Base-by-base conservation (phyloP, 108 stramenopile genomes). In the Skeletonema costatum region DNA sequence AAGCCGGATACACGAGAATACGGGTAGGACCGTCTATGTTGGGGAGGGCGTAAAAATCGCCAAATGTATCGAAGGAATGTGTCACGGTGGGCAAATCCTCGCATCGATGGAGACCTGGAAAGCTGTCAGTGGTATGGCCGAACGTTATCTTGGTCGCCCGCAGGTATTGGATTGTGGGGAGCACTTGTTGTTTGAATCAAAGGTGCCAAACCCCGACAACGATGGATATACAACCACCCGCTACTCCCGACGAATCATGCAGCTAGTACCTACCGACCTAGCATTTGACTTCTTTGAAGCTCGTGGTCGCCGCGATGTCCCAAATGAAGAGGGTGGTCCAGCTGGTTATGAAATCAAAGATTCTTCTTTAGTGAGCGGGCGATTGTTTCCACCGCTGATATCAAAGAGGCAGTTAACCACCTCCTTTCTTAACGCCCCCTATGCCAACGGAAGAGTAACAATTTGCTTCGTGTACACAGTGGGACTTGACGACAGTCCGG, bases 61-160 rank as follows among this genome's bases (percentile, higher is more conserved):
- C 66, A 78, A 83, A 41, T 25, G 72, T 4, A 60, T 78, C 31
- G 77, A 78, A 42, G 48, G 73, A 7, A 58, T 83, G 72, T 74
- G 73, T 64, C 73, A 78, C 35, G 82, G 82, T 31, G 82, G 82
- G 32, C 82, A 83, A 60, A 83, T 83, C 30, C 51, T 82, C 44
- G 71, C 76, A 13, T 77, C 81, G 6, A 59, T 75, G 32, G 81
- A 82, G 35, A 67, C 76, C 1, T 82, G 75, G 75, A 70, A 64
- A 32, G 62, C 75, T 14, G 80, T 64, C 6, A 46, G 68, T 51
- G 75, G 69, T 42, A 77, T 71, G 77, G 64, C 68, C 21, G 64
- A 77, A 48, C 59, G 70, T 38, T 74, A 74, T 65, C 60, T 81
- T 6, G 75, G 70, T n/a, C 48, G 58, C 7, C 80, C 80, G 19